Conservation (phyloP, 1,284 basidiomycete species). For the Marasmius oreades region DNA sequence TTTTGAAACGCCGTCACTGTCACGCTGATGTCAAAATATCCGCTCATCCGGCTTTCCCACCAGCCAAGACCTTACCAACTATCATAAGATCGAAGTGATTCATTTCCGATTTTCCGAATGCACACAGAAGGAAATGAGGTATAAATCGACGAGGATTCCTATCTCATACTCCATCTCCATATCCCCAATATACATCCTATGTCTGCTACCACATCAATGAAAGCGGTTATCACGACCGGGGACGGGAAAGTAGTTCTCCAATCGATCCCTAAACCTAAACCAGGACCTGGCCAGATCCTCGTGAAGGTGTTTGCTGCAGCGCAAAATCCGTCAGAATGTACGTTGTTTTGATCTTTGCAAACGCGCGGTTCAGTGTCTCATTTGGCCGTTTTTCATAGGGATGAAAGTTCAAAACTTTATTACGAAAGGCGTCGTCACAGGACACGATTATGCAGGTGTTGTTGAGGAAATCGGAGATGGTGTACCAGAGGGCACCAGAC, state of each 20-base stretch:
- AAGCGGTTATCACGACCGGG: constrained; percentile 10
- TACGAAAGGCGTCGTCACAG: constrained; percentile 1
- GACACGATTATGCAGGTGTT: constrained; percentile 15
- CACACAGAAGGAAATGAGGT: no score
- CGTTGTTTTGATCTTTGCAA: background rate
- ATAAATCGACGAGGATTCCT: no score
- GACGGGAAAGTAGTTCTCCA: constrained; percentile 8
- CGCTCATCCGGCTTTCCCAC: no score
- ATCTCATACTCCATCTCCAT: background rate
- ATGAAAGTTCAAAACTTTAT: constrained; percentile 5
- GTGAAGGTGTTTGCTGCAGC: constrained; percentile 14
- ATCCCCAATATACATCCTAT: background rate
- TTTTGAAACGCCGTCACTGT: no score
- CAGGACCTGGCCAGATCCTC: constrained; percentile 11
- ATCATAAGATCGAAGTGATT: no score
- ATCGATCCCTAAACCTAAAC: constrained; percentile 7
- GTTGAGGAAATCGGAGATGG: constrained; percentile 10
- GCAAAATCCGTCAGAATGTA: constrained; percentile 14
- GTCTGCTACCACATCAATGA: constrained; percentile 9
- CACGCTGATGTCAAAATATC: no score
- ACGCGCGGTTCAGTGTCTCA: background rate
- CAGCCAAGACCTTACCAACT: no score
- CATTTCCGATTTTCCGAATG: no score
- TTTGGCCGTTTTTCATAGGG: constrained; percentile 6
- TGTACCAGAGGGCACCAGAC: constrained; percentile 9